Conservation (phyloP, 2,329 filamentous ascomycete species). For the Aspergillus sp. region DNA sequence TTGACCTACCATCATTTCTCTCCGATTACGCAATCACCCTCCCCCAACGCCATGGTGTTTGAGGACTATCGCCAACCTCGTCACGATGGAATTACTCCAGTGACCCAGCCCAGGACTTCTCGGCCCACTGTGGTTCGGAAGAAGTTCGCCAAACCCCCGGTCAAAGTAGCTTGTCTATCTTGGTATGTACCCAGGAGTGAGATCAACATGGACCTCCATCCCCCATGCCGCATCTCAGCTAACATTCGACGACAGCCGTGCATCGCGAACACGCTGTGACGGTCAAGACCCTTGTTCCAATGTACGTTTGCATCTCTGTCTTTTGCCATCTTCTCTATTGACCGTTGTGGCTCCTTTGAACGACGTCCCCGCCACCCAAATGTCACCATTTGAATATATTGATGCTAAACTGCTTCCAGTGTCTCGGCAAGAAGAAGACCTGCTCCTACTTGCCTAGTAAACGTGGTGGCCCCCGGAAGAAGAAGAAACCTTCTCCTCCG, state of each 20-base stretch:
- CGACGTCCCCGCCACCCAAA: too few relatives aligned
- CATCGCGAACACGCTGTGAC: slow-evolving; percentile 43
- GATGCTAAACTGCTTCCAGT: slow-evolving; percentile 23
- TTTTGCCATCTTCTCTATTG: background rate
- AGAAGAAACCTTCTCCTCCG: slow-evolving; percentile 29
- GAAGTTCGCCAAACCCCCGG: slow-evolving; percentile 45
- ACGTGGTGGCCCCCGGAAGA: slow-evolving; percentile 43
- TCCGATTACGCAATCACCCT: background rate
- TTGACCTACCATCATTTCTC: too few relatives aligned
- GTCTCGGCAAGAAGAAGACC: slow-evolving; percentile 37
- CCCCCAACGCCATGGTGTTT: slow-evolving; percentile 20
- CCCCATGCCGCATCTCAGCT: slow-evolving; percentile 1
- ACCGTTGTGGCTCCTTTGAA: background rate
- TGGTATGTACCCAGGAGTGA: slow-evolving; percentile 29
- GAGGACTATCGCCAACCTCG: slow-evolving; percentile 14
- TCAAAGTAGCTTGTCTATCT: slow-evolving; percentile 44
- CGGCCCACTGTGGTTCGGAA: slow-evolving; percentile 35
- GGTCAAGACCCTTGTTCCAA: slow-evolving; percentile 44
- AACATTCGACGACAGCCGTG: slow-evolving; percentile 29
- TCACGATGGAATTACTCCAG: slow-evolving; percentile 15
- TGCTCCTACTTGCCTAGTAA: slow-evolving; percentile 45
- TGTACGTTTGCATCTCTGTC: slow-evolving; percentile 27
- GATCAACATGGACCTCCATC: background rate
- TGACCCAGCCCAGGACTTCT: slow-evolving; percentile 22
- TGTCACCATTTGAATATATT: background rate